Evolutionary conservation across 139 green algal species (phyloP).

Genomic region (Chlorella sp.): DNA sequence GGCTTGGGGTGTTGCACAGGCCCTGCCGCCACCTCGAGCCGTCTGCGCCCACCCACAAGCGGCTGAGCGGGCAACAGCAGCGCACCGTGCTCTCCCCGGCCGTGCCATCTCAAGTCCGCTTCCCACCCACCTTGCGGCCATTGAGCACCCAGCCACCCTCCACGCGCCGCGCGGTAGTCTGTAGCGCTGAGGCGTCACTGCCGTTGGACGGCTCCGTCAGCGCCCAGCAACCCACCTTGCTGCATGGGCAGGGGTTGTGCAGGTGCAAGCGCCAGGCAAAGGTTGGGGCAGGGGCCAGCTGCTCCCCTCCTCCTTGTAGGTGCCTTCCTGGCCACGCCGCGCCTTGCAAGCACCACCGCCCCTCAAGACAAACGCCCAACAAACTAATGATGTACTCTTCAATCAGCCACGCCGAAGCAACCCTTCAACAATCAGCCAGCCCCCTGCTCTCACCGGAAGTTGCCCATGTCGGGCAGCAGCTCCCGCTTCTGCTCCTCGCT

Average conservation of each 20-base stretch:
- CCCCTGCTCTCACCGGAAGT: constrained; percentile 33
- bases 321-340: too few species aligned
- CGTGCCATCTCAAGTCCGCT: too few species aligned
- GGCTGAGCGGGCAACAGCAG: too few species aligned
- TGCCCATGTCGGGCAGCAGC: constrained; percentile 83
- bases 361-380: too few species aligned
- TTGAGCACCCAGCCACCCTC: constrained; percentile 89
- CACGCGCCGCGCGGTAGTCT: constrained; percentile 71
- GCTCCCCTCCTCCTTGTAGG: too few species aligned
- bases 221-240: constrained; percentile 83
- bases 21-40: too few species aligned
- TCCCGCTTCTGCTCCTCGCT: constrained; percentile 90
- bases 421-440: neutral
- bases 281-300: too few species aligned
- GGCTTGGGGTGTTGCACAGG: too few species aligned
- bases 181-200: constrained; percentile 83
- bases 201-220: constrained; percentile 94
- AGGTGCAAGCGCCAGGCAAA: neutral
- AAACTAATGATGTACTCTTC: too few species aligned
- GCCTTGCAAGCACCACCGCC: neutral
- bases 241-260: neutral
- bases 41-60: too few species aligned
- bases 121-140: constrained; percentile 78
- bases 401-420: too few species aligned
- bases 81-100: too few species aligned